Evolutionary conservation across 2,329 filamentous ascomycete genomes (phyloP).

Genomic region (Cadophora sp.): DNA sequence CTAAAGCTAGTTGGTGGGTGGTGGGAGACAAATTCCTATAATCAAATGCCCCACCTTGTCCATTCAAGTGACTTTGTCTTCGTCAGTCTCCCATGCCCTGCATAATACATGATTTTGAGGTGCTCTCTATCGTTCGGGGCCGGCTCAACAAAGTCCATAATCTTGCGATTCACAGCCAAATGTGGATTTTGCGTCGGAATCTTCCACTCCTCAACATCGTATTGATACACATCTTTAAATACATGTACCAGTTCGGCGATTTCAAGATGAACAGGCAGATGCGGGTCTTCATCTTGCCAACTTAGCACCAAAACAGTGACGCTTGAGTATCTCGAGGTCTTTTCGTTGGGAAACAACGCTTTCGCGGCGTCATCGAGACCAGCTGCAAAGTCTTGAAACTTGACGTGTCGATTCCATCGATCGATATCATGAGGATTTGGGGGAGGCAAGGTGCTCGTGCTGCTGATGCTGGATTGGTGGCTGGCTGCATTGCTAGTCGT

Average conservation of each 20-base stretch:
- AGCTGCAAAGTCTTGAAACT: constrained; percentile 19
- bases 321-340: constrained; percentile 57
- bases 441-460: constrained; percentile 16
- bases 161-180: constrained; percentile 61
- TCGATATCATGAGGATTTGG: constrained; percentile 19
- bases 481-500: background rate
- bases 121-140: constrained; percentile 58
- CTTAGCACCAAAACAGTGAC: constrained; percentile 63
- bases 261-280: constrained; percentile 55
- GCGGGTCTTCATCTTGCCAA: constrained; percentile 61
- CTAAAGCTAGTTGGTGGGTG: too few species aligned
- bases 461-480: constrained; percentile 11
- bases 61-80: constrained; percentile 64
- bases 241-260: constrained; percentile 59
- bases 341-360: constrained; percentile 65
- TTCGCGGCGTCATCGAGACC: constrained; percentile 68
- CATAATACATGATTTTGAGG: constrained; percentile 66
- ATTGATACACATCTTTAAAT: constrained; percentile 62
- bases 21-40: too few species aligned
- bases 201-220: constrained; percentile 60
- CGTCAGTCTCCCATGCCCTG: constrained; percentile 61
- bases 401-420: constrained; percentile 25
- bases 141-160: constrained; percentile 60
- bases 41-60: too few species aligned
- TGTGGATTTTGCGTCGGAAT: constrained; percentile 62